Percentiles rank a stretch among this genome's conserved stretches.
Conservation (phyloP, 805 yeast species). For the Ogataea salicorniae region DNA sequence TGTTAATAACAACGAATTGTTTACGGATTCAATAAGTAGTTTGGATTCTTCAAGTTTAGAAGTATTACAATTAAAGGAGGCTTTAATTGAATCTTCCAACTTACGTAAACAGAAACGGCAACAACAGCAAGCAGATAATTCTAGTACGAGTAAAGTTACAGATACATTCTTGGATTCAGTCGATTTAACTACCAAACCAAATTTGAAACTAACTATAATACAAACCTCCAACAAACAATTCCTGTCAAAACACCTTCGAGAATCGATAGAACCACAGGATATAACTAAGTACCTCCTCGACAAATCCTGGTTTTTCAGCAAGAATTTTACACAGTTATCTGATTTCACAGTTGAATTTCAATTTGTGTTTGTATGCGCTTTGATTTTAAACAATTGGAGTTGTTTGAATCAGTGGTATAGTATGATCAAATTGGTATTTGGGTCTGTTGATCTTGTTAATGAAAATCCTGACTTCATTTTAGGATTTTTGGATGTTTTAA, state of each 20-base stretch:
- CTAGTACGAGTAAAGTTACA: too few relatives aligned
- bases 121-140: too few relatives aligned
- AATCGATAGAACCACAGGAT: conserved; percentile 26
- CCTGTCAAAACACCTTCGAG: conserved; percentile 9
- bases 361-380: conserved; percentile 41
- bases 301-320: conserved; percentile 52
- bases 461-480: conserved; percentile 24
- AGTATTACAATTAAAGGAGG: conserved; percentile 34
- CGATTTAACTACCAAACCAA: conserved; percentile 12
- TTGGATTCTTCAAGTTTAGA: conserved; percentile 46
- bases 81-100: conserved; percentile 26
- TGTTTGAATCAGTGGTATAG: conserved; percentile 62
- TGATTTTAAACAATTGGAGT: conserved; percentile 57
- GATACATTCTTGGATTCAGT: not conserved
- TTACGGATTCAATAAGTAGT: not conserved
- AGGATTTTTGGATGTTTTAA: conserved; percentile 29
- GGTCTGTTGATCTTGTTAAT: conserved; percentile 28
- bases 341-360: conserved; percentile 49
- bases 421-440: conserved; percentile 39
- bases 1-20: not conserved
- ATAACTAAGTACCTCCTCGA: conserved; percentile 52
- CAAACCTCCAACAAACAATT: conserved; percentile 24
- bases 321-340: conserved; percentile 28
- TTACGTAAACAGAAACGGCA: conserved; percentile 11
- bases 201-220: conserved; percentile 29